Conservation (phyloP, 495 filamentous ascomycete species). For the Ramalina intermedia region DNA sequence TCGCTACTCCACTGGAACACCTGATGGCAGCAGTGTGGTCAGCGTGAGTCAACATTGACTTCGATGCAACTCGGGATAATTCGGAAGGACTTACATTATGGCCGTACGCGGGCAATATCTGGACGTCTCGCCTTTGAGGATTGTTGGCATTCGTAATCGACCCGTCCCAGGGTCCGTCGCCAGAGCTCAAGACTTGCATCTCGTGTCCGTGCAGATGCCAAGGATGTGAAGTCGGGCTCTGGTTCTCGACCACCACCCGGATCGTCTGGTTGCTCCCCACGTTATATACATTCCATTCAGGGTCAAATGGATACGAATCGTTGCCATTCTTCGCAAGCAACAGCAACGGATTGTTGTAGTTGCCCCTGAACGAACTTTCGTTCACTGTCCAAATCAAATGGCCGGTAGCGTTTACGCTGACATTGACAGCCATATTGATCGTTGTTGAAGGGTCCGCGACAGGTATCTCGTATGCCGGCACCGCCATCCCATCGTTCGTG, state of each 20-base stretch:
- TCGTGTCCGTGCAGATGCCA: constrained; percentile 13
- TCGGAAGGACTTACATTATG: constrained; percentile 19
- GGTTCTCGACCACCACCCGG: constrained; percentile 7
- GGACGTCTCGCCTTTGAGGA: constrained; percentile 45
- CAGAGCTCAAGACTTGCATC: constrained; percentile 3
- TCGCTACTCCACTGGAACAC: constrained; percentile 5
- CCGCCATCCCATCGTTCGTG: constrained; percentile 18
- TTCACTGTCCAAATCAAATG: constrained; percentile 20
- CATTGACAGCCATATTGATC: constrained; percentile 14
- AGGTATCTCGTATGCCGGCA: constrained; percentile 15
- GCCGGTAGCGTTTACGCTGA: constrained; percentile 16
- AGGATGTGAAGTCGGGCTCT: constrained; percentile 1
- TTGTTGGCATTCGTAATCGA: constrained; percentile 10
- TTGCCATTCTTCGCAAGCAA: constrained; percentile 20
- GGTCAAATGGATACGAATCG: constrained; percentile 10
- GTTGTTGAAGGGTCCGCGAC: constrained; percentile 15
- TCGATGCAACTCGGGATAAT: not conserved
- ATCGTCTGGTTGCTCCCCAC: constrained; percentile 5
- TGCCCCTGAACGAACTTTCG: constrained; percentile 16
- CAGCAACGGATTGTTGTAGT: constrained; percentile 26
- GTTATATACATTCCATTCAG: constrained; percentile 9
- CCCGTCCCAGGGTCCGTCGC: constrained; percentile 3
- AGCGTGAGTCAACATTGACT: not conserved
- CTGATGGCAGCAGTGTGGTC: not conserved
- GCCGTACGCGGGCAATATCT: constrained; percentile 34